Evolutionary conservation across 495 filamentous ascomycete genomes (phyloP), one percentile per base, ranked within the genome.

Genomic region (Geopyxis carbonaria): DNA sequence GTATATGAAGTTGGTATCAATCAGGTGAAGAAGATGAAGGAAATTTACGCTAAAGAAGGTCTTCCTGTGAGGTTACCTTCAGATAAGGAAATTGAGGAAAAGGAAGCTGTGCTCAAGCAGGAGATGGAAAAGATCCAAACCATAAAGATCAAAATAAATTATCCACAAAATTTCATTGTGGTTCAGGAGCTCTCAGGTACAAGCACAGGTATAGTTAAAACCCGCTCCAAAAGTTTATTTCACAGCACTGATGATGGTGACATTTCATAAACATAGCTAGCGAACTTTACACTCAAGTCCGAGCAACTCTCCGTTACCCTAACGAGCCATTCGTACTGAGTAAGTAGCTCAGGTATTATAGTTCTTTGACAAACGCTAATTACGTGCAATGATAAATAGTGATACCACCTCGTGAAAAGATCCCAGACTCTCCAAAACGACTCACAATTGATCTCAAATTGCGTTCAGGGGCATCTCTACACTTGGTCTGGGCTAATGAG

Each of bases 1-100:
- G 81, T 82, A 46, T 95, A 80, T 56, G 67, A 78, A 18, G 84
- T 86, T 1, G 81, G 78, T 14, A 73, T 93, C 46, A 80, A 78
- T 28, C 83, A 95, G 45, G 80, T 82, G 21, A 78, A 86, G 50
- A 61, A 73, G 8, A 80, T 87, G 48, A 85, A 95, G 58, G 64
- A 70, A 21, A 67, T 73, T 13, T 75, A 95, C 5, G 64, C 70
- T 34, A 57, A 63, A 16, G 60, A 64, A 5, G 67, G 71, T 18
- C 72, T 70, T 20, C 82, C 83, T 55, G 70, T 69, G 45, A 76
- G 78, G 11, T 65, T 84, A 5, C 66, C 65, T 3, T 80, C 76
- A 5, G 77, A 84, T 45, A 66, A 63, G 14, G 78, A 84, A 48
- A 59, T 76, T 34, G 72, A 68, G 22, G 66, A 64, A 23, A 65